These are phyloP conservation scores for Ophiocordyceps unilateralis DNA, from an alignment of 2,329 filamentous ascomycete genomes.

Conservation along the genomic window DNA sequence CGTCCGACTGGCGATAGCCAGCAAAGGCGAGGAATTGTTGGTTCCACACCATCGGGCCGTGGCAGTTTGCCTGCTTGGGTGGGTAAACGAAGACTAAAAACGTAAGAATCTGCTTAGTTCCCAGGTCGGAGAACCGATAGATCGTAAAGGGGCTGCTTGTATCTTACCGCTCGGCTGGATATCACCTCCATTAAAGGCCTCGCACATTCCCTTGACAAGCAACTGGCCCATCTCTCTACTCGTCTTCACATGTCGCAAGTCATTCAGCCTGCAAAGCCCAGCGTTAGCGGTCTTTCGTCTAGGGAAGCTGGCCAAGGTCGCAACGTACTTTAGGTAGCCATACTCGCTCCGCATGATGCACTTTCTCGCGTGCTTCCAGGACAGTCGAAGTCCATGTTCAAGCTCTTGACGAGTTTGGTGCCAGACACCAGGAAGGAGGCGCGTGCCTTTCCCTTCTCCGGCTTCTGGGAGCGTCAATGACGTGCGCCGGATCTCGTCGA, in stretches of 20 bases:
- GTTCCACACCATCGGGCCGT: conserved; percentile 1
- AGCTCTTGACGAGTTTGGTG: conserved; percentile 1
- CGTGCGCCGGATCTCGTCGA: background rate
- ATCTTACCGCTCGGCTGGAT: conserved; percentile 1
- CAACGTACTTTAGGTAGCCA: background rate
- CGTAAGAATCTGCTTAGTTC: background rate
- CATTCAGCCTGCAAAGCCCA: conserved; percentile 1
- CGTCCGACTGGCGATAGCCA: conserved; percentile 1
- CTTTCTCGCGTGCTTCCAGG: conserved; percentile 1
- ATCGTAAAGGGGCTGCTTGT: background rate
- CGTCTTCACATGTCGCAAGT: background rate
- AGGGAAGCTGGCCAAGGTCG: no score
- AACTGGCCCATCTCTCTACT: conserved; percentile 2
- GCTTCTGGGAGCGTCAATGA: background rate
- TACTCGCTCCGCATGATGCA: conserved; percentile 3
- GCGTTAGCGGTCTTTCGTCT: no score
- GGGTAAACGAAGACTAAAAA: conserved; percentile 2
- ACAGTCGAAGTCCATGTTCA: conserved; percentile 1
- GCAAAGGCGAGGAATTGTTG: conserved; percentile 2
- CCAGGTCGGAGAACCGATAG: no score
- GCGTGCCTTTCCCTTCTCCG: no score
- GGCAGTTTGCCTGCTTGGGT: background rate
- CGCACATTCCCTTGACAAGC: conserved; percentile 1
- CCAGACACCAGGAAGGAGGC: background rate
- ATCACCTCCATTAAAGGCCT: conserved; percentile 1